phyloP scores from a whole-genome alignment of 2,329 filamentous ascomycete species.

The Xylaria sp. region DNA sequence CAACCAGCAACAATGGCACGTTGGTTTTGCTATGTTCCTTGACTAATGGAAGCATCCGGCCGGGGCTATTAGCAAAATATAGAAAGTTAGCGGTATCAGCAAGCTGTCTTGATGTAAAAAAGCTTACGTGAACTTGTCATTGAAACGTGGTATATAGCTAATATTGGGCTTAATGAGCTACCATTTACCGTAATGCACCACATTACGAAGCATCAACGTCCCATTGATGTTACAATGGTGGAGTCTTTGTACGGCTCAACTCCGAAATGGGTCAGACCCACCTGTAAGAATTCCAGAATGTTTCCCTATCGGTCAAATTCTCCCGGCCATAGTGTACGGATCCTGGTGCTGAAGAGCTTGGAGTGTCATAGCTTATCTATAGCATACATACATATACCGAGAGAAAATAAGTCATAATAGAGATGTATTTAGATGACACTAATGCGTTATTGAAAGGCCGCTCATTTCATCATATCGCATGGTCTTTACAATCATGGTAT shows the following conservation, averaged over 20 bases:
- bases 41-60: background rate
- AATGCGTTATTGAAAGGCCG: background rate
- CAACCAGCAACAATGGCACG: background rate
- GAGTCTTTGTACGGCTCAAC: constrained; percentile 28
- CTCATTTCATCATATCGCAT: background rate
- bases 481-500: background rate
- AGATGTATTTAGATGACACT: background rate
- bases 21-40: background rate
- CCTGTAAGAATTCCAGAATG: constrained; percentile 30
- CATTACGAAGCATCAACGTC: background rate
- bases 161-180: background rate
- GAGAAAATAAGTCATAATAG: background rate
- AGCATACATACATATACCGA: background rate
- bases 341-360: background rate
- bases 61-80: background rate
- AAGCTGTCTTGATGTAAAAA: background rate
- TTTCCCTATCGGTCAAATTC: constrained; percentile 25
- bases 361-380: background rate
- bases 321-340: constrained; percentile 2
- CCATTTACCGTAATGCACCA: background rate
- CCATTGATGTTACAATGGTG: constrained; percentile 21
- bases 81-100: background rate
- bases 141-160: background rate
- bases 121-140: background rate
- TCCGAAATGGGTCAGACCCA: constrained; percentile 33